Base-by-base conservation (phyloP, 2,329 filamentous ascomycete species). In the Cryoendolithus antarcticus region DNA sequence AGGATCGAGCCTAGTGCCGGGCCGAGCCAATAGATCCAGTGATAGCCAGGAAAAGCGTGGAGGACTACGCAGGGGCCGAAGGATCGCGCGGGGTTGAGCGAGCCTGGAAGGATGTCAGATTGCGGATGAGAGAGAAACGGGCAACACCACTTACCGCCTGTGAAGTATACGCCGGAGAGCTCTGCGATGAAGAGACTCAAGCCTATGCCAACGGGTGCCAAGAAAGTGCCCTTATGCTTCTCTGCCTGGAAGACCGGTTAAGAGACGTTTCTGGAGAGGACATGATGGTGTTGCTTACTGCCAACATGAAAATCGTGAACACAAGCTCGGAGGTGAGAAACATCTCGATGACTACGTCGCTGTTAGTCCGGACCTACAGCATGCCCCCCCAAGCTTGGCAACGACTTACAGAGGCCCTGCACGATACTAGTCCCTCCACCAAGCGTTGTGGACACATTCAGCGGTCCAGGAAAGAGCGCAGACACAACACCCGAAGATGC, bases 11-110 rank as follows among this genome's bases (percentile, higher is more conserved):
- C 67, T 4, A 70, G 55, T 4, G 59, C 44, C 4, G 67, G 67
- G 1, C 67, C 67, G 34, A 69, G 41, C 67, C 67, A 71, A 52
- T 71, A 71, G 41, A 71, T 66, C 65, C 66, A 70, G 49, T 70
- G 67, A 43, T 67, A 62, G 32, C 54, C 48, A 4, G 62, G 56
- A 48, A 69, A 70, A 6, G 39, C 53, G 31, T 50, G 48, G 3
- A 63, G 54, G 24, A 64, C 55, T n/a, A 70, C 64, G 42, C 62
- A 62, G 12, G 66, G 66, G 13, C 64, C 67, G 47, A 70, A 66
- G 1, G 64, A 67, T 30, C 67, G 64, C 19, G 67, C 66, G 30
- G 67, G 67, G 41, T 70, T 69, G 28, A 69, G 55, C 2, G 63
- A 66, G 27, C 63, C 54, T 52, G 33, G 29, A 21, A 38, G 32